A percentile compares a stretch with the other conserved stretches of the same genome.
phyloP scores from a whole-genome alignment of 495 filamentous ascomycete species.

The Hypoxylon fuscum region DNA sequence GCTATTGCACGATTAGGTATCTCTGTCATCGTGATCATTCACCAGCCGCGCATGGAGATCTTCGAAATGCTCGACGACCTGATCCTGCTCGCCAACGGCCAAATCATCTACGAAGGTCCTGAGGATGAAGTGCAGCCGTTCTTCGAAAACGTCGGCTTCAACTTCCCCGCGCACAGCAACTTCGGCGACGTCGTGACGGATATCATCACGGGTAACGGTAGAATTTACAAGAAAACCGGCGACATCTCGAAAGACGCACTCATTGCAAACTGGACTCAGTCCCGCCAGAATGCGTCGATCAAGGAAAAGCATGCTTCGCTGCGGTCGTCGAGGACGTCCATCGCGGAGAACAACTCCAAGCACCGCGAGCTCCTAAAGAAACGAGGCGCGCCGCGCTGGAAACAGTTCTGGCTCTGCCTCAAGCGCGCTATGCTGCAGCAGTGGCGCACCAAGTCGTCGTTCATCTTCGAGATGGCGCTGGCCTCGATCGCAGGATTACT shows the following conservation, averaged over 20 bases:
- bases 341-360: slow-evolving; percentile 35
- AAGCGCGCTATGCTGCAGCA: slow-evolving; percentile 62
- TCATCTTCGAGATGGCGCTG: slow-evolving; percentile 63
- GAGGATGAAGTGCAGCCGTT: slow-evolving; percentile 48
- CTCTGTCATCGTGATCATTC: slow-evolving; percentile 58
- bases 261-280: slow-evolving; percentile 50
- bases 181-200: slow-evolving; percentile 60
- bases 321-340: slow-evolving; percentile 32
- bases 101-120: slow-evolving; percentile 54
- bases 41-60: slow-evolving; percentile 58
- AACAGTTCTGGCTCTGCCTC: slow-evolving; percentile 60
- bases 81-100: slow-evolving; percentile 55
- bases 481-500: slow-evolving; percentile 61
- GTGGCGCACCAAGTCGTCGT: slow-evolving; percentile 55
- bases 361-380: slow-evolving; percentile 44
- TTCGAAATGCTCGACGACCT: slow-evolving; percentile 59
- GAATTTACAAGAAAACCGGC: slow-evolving; percentile 53
- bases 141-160: slow-evolving; percentile 57
- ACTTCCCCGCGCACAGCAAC: slow-evolving; percentile 53
- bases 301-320: slow-evolving; percentile 29
- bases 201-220: slow-evolving; percentile 60
- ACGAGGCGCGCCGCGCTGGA: slow-evolving; percentile 57
- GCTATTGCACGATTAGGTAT: slow-evolving; percentile 57
- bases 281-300: slow-evolving; percentile 36
- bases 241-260: slow-evolving; percentile 55